These are phyloP conservation scores for Rheum nobile DNA, from an alignment of 148 eudicot genomes.

Conservation along the genomic window DNA sequence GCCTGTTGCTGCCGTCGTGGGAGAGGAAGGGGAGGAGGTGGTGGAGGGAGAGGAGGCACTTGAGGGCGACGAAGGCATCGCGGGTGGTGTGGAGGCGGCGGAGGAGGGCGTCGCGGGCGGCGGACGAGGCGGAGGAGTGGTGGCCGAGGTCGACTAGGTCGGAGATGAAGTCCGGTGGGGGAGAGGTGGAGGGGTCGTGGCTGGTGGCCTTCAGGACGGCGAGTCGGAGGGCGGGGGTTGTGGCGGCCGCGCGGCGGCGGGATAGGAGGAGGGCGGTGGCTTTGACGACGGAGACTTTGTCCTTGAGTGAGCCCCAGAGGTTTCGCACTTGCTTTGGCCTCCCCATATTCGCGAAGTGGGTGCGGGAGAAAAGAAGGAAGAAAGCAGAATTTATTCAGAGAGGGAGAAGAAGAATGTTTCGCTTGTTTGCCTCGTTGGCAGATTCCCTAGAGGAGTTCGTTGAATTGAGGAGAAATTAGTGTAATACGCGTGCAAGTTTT, in stretches of 20 bases:
- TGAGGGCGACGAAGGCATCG: constrained; percentile 46
- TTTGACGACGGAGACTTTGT: constrained; percentile 46
- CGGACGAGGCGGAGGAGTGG: constrained; percentile 15
- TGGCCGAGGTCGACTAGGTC: constrained; percentile 30
- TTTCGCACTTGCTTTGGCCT: too few species aligned
- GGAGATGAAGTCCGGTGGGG: constrained; percentile 31
- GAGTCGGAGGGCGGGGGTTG: constrained; percentile 16
- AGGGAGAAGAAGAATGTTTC: background rate
- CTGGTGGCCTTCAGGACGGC: constrained; percentile 51
- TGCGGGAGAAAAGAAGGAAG: background rate
- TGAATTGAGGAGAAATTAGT: too few species aligned
- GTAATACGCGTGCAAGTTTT: too few species aligned
- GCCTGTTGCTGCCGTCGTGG: constrained; percentile 12
- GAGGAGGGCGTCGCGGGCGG: constrained; percentile 27
- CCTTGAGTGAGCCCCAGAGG: too few species aligned
- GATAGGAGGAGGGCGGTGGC: constrained; percentile 31
- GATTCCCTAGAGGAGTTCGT: background rate
- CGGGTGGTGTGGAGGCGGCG: constrained; percentile 31
- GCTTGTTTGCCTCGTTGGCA: background rate
- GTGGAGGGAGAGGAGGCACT: constrained; percentile 51
- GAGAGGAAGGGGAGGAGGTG: constrained; percentile 28
- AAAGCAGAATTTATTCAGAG: background rate
- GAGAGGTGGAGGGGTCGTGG: constrained; percentile 20
- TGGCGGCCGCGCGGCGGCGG: constrained; percentile 19
- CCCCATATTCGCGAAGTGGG: background rate